phyloP scores from a whole-genome alignment of 2,329 filamentous ascomycete species.

The Ampelomyces quisqualis region DNA sequence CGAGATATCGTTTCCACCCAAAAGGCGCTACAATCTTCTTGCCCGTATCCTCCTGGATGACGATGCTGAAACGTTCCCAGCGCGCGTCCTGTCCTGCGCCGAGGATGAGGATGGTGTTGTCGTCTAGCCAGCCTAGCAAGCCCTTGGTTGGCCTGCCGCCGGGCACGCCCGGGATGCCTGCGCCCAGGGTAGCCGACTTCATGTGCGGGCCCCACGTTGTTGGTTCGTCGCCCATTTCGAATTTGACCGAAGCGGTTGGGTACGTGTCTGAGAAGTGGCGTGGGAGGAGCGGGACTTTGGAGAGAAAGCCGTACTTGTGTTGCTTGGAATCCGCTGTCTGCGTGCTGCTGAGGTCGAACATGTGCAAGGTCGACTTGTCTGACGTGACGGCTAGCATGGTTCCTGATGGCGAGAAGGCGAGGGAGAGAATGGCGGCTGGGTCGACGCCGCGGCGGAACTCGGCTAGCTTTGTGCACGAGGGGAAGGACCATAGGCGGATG shows the following conservation, averaged over 20 bases:
- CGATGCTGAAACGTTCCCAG: conserved; percentile 74
- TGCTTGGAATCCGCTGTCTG: conserved; percentile 20
- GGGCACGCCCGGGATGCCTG: conserved; percentile 55
- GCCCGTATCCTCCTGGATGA: conserved; percentile 58
- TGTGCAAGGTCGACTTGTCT: conserved; percentile 92
- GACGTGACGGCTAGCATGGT: conserved; percentile 85
- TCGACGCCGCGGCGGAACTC: conserved; percentile 90
- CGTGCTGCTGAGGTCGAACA: conserved; percentile 69
- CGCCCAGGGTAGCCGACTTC: conserved; percentile 41
- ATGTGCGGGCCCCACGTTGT: conserved; percentile 29
- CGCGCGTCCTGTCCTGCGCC: conserved; percentile 77
- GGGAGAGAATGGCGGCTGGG: conserved; percentile 79
- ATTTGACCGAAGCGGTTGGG: conserved; percentile 76
- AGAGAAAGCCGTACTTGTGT: conserved; percentile 78
- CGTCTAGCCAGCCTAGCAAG: conserved; percentile 78
- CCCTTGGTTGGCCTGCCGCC: conserved; percentile 71
- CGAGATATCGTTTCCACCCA: conserved; percentile 79
- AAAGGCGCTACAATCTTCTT: conserved; percentile 67
- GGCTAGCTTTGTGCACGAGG: conserved; percentile 74
- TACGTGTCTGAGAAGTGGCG: conserved; percentile 87
- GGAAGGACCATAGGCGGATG: conserved; percentile 79
- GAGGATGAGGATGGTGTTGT: conserved; percentile 72
- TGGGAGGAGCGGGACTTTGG: conserved; percentile 81
- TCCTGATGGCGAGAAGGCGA: conserved; percentile 82
- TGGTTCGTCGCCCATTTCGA: conserved; percentile 78